A percentile compares a stretch with the other conserved stretches of the same genome.
Evolutionary conservation across 768 basidiomycete genomes (phyloP).

Genomic region (Phanerochaete carnosa): DNA sequence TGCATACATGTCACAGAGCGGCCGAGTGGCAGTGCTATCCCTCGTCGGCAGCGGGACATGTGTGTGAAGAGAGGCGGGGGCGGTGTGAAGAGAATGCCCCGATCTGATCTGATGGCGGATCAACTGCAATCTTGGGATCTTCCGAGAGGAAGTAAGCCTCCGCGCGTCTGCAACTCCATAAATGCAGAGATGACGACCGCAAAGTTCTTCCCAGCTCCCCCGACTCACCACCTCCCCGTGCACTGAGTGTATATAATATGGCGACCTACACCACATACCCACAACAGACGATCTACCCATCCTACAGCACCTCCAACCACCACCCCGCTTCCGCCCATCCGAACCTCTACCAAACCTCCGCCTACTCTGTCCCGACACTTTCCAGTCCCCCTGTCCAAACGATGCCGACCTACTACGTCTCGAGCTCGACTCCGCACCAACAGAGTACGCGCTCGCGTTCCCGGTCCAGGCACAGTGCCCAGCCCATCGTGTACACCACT

Average conservation of each 20-base stretch:
- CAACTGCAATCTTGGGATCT: not conserved
- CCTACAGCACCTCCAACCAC: not conserved
- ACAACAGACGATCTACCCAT: not conserved
- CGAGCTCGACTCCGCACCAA: constrained; percentile 15
- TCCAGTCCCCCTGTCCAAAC: not conserved
- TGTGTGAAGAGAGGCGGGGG: not conserved
- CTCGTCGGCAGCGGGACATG: not conserved
- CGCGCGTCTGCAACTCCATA: not conserved
- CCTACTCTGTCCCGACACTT: constrained; percentile 7
- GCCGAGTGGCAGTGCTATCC: not conserved
- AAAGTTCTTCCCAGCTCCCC: constrained; percentile 1
- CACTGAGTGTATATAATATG: constrained; percentile 4
- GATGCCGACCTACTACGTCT: constrained; percentile 27
- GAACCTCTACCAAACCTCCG: constrained; percentile 1
- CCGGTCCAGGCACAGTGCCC: constrained; percentile 16
- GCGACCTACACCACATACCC: not conserved
- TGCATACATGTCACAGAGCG: no score
- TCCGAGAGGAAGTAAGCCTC: not conserved
- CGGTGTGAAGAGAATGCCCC: not conserved
- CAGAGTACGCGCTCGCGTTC: constrained; percentile 20
- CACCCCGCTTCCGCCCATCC: constrained; percentile 5
- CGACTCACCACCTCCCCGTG: constrained; percentile 2
- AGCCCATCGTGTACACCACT: constrained; percentile 21
- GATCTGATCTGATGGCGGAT: not conserved
- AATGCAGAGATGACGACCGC: not conserved